Base-by-base conservation (phyloP, 768 basidiomycete genomes). In the Cystoderma amianthinum region DNA sequence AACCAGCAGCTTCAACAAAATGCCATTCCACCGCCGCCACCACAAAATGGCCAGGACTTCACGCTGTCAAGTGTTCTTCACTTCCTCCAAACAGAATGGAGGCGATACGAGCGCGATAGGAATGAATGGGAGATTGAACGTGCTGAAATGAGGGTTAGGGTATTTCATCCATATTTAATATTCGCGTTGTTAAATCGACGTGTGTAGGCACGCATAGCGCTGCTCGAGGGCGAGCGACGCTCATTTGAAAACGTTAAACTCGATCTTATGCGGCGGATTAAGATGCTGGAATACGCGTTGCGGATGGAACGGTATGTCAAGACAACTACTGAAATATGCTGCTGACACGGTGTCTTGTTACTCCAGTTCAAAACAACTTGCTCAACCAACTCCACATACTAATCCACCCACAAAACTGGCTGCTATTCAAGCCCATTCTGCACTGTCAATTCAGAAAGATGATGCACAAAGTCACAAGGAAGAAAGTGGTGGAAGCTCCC, bases 121-220 rank as follows among this genome's bases (percentile, higher is more conserved):
- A 99, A 99, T 60, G 96, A 99, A 67, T 99, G 95, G 95, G 96
- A 99, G 72, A 99, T 99, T 54, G 96, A 98, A 65, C 74, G 96
- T 52, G 96, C 96, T 22, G 96, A 98, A 65, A 97, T 98, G 94
- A 76, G 95, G 75, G 92, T 93, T 49, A 55, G 88, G 79, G 32
- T 47, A 42, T 47, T 39, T 33, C 43, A 48, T 44, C 34, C 34
- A 36, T 21, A 40, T 45, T 52, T 49, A 51, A 41, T 58, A n/a
- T 50, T 53, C 57, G 54, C 63, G 46, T 59, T 48, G 58, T 49
- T 59, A 52, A 42, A 43, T 23, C 39, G 40, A 43, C 42, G 38
- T 48, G 51, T 47, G 4, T 55, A 95, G 92, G 95, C 95, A 41
- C 82, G 96, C 39, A 98, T 99, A 51, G 96, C 96, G 16, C 76